phyloP scores from a whole-genome alignment of 2,329 filamentous ascomycete genomes.

The Aspergillus sp. region DNA sequence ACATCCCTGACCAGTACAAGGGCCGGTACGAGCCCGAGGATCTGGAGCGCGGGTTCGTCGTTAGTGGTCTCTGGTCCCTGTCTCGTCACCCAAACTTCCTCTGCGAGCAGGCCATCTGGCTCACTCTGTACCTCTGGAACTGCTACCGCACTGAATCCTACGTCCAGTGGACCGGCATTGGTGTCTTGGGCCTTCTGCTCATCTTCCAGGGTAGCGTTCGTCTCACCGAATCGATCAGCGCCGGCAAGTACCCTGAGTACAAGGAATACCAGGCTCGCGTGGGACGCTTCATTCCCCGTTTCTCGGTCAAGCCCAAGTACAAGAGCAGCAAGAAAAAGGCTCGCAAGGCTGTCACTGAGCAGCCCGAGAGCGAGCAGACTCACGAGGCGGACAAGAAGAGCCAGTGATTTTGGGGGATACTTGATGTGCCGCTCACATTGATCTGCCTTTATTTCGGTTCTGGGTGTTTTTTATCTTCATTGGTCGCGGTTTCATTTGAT shows the following conservation, averaged over 20 bases:
- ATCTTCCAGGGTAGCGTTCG: slow-evolving; percentile 89
- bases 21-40: slow-evolving; percentile 66
- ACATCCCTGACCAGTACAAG: slow-evolving; percentile 61
- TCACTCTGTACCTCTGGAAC: slow-evolving; percentile 83
- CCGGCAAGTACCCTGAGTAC: slow-evolving; percentile 87
- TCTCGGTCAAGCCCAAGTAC: slow-evolving; percentile 37
- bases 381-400: slow-evolving; percentile 25
- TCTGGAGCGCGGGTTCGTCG: slow-evolving; percentile 85
- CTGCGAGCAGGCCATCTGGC: slow-evolving; percentile 89
- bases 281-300: slow-evolving; percentile 74
- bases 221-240: slow-evolving; percentile 80
- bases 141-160: slow-evolving; percentile 71
- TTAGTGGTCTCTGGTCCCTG: slow-evolving; percentile 80
- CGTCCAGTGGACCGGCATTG: slow-evolving; percentile 77
- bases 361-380: slow-evolving; percentile 17
- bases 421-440: not conserved
- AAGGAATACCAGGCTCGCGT: slow-evolving; percentile 78
- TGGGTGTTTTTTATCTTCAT: slow-evolving; percentile 2
- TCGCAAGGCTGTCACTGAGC: slow-evolving; percentile 14
- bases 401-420: not conserved
- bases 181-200: slow-evolving; percentile 68
- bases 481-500: not conserved
- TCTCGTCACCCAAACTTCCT: slow-evolving; percentile 94
- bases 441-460: not conserved
- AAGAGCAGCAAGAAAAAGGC: slow-evolving; percentile 26